Base-by-base conservation (phyloP, 1,284 basidiomycete species). In the Termitomyces sp. region DNA sequence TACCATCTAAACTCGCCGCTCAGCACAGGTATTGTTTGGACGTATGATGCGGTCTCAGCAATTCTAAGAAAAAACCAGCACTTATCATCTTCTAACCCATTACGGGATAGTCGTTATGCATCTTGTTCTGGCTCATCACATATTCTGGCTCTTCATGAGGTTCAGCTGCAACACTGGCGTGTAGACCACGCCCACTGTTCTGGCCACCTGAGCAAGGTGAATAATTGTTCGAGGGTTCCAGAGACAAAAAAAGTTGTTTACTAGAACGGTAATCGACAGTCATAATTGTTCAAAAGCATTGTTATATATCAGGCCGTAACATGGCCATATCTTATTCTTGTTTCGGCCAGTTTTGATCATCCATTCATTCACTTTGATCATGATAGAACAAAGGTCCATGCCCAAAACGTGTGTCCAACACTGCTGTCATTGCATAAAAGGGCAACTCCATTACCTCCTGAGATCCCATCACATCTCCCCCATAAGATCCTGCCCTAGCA, bases 361-460 rank as follows among this genome's bases (percentile, higher is more conserved):
- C 31, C 17, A 54, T 31, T 34, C 17, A 54, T 31, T 34, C 47
- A 42, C 45, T 48, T 50, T 54, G 34, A 50, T 50, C 41, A 42
- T 55, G 53, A 62, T 59, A 61, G 52, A 63, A 64, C 63, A 64
- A 65, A 62, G 62, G 56, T 26, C 47, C 61, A 61, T 58, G 58
- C 55, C 58, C 49, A 53, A 56, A 61, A 60, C 64, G 57, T 64
- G 63, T 60, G 53, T 41, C 17, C 30, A 45, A 55, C 59, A 62
- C 54, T 47, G 58, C 59, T 56, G 55, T 58, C 40, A 30, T 17
- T 48, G 56, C 57, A 62, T 63, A 64, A 59, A 64, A 62, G 55
- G 53, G 42, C 52, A 28, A 43, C 53, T 43, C 34, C 40, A 51
- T 50, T 44, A 44, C 15, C 15, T 45, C 19, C 38, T 7, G 24